Percentiles rank a stretch among this genome's conserved stretches.
Evolutionary conservation across 1,284 basidiomycete species (phyloP).

Genomic region (Fomitopsis pinicola): DNA sequence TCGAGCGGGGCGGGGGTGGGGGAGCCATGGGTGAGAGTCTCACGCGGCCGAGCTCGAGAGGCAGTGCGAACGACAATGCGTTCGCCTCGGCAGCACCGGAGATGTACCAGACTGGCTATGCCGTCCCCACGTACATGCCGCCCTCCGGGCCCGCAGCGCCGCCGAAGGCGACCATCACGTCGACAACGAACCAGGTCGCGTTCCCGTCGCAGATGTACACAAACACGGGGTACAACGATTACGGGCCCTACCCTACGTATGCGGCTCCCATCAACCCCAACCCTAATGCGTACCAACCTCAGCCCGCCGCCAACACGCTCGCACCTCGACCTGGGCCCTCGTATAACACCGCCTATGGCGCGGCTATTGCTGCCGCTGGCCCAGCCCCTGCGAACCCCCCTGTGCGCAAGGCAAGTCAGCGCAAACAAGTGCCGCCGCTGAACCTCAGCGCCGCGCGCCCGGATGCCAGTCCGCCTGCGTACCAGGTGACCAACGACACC

Average conservation of each 20-base stretch:
- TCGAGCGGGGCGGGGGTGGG: conserved; percentile 23
- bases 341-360: neutral
- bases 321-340: neutral
- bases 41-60: conserved; percentile 12
- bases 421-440: conserved; percentile 23
- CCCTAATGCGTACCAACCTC: conserved; percentile 5
- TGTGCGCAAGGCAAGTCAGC: conserved; percentile 10
- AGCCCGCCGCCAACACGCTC: neutral
- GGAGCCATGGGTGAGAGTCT: neutral
- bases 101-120: conserved; percentile 18
- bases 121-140: conserved; percentile 10
- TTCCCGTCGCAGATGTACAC: conserved; percentile 5
- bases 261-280: conserved; percentile 9
- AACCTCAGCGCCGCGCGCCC: conserved; percentile 13
- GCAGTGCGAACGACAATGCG: conserved; percentile 31
- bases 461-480: conserved; percentile 7
- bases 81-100: conserved; percentile 6
- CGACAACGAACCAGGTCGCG: neutral
- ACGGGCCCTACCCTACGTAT: conserved; percentile 7
- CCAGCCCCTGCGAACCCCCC: neutral
- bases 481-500: conserved; percentile 2
- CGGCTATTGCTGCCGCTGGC: neutral
- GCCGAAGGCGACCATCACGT: neutral
- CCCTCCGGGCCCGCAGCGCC: neutral
- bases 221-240: conserved; percentile 8